Evolutionary conservation across 2,329 filamentous ascomycete genomes (phyloP).

Genomic region (Penicillium rolfsii): DNA sequence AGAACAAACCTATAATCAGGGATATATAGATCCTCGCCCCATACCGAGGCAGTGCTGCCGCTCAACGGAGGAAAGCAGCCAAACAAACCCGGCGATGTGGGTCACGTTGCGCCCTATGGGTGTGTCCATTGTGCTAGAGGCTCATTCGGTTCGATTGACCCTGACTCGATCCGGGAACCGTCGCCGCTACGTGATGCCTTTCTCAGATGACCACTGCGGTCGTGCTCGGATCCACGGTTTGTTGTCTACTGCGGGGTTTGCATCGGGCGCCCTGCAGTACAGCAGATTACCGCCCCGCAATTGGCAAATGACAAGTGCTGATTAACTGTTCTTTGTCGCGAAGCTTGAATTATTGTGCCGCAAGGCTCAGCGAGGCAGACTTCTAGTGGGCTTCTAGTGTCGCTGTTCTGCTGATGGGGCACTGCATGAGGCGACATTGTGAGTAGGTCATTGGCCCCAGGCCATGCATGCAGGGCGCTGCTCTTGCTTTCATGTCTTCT

Average conservation of each 20-base stretch:
- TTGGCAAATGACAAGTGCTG: background rate
- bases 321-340: background rate
- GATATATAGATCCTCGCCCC: background rate
- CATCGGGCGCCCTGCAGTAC: background rate
- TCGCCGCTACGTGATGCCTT: background rate
- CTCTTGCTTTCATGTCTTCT: background rate
- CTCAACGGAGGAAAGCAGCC: background rate
- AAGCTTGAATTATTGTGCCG: constrained; percentile 6
- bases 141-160: background rate
- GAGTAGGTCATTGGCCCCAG: background rate
- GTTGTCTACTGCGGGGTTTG: background rate
- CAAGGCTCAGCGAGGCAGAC: constrained; percentile 18
- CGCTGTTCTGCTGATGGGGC: background rate
- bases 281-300: background rate
- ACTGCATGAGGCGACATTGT: background rate
- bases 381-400: constrained; percentile 2
- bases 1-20: background rate
- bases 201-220: background rate
- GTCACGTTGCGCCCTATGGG: constrained; percentile 1
- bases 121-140: background rate
- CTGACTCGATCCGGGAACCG: background rate
- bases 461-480: background rate
- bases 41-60: constrained; percentile 8
- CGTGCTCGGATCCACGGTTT: background rate
- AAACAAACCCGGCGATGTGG: background rate